Percentiles rank a stretch among this genome's conserved stretches.
Conservation (phyloP, 2,329 filamentous ascomycete genomes). For the Colletotrichum viniferum region DNA sequence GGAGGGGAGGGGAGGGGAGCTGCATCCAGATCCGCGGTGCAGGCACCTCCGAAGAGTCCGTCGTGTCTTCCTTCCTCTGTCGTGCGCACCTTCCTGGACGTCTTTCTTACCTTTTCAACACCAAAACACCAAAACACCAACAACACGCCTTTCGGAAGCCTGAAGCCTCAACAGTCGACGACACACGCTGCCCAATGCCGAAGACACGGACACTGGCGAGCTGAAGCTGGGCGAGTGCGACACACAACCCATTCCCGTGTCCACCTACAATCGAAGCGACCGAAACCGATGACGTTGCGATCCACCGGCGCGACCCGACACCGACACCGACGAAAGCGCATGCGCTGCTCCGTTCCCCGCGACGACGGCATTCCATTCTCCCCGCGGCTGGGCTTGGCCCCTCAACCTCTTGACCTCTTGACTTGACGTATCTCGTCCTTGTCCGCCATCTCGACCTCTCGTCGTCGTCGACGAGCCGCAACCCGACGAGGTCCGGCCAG, state of each 20-base stretch:
- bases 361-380: not conserved
- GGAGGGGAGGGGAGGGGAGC: not conserved
- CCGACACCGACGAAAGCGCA: not conserved
- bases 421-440: not conserved
- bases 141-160: not conserved
- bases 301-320: not conserved
- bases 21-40: not conserved
- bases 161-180: not conserved
- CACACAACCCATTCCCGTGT: not conserved
- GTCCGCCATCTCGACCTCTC: not conserved
- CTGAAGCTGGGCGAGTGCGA: not conserved
- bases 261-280: not conserved
- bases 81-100: not conserved
- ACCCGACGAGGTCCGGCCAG: not conserved
- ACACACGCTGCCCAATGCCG: not conserved
- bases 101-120: not conserved
- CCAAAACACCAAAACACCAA: not conserved
- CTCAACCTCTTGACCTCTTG: not conserved
- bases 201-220: not conserved
- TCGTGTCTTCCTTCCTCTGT: not conserved
- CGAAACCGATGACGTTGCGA: constrained; percentile 9
- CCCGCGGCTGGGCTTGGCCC: not conserved
- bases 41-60: not conserved
- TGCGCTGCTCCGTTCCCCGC: not conserved
- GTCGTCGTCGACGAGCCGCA: not conserved